Base-by-base conservation (phyloP, 106 monocot species). In the Acorus gramineus region DNA sequence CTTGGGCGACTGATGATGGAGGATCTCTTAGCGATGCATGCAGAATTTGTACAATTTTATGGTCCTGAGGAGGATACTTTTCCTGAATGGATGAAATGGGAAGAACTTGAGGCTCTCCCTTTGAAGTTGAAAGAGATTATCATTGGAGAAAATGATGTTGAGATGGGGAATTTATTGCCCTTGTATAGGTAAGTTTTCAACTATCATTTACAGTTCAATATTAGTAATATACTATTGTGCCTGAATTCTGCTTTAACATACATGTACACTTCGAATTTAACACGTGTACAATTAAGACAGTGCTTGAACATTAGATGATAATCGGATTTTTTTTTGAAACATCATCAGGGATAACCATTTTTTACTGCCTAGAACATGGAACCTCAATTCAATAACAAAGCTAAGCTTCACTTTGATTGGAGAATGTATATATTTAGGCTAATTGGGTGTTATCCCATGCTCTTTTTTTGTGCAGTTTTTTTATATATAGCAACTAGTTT, bases 1-100 rank as follows among this genome's bases (percentile, higher is more conserved):
- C 60, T 98, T 43, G 96, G 96, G 50, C 56, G 60, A 61, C 71
- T 98, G 57, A 79, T 85, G 87, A 98, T 98, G 96, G 77, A 85
- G 53, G 91, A 98, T 14, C 73, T 98, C 14, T 78, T 85, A 12
- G 57, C 66, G 11, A 79, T 98, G 87, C 85, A 92, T 68, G 69
- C 44, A 5, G 96, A 98, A 60, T 81, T 64, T 59, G 61, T 88
- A 14, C 69, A 66, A 49, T 81, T 81, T 52, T 88, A 84, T 67
- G 96, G 91, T 14, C 75, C 73, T 8, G 79, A 67, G 7, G 72
- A 70, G 51, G 70, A 60, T 42, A 8, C 9, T 3, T 68, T 48
- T 55, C 82, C 87, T 3, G 69, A 84, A 28, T 95, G 86, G 95
- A 87, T 95, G 90, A 78, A 68, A 52, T 76, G 76, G 79, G 80